phyloP scores from a whole-genome alignment of 106 monocot genomes.

The Dendrobium catenatum region DNA sequence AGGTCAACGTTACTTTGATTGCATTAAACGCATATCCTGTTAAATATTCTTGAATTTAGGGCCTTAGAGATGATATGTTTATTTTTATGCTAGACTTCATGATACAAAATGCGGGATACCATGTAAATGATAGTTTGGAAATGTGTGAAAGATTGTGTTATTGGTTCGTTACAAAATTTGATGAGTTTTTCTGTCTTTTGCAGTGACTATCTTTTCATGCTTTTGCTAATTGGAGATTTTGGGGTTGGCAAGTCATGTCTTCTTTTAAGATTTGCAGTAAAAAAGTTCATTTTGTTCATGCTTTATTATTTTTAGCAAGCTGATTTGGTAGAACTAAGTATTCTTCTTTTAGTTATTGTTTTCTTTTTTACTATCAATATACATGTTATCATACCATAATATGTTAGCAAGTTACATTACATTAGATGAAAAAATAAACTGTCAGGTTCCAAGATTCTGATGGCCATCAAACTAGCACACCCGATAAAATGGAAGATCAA shows the following conservation, averaged over 20 bases:
- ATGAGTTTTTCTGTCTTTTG: conserved; percentile 12
- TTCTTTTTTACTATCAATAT: not conserved
- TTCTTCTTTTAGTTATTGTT: not conserved
- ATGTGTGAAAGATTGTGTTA: too few species aligned
- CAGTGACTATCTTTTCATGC: conserved; percentile 60
- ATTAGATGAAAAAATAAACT: not conserved
- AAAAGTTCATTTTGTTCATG: not conserved
- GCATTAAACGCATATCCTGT: not conserved
- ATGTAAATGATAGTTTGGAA: not conserved
- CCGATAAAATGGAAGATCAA: not conserved
- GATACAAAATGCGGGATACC: not conserved
- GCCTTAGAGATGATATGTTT: not conserved
- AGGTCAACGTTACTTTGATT: not conserved
- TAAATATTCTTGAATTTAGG: not conserved
- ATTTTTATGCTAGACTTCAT: not conserved
- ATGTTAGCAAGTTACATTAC: not conserved
- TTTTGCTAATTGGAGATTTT: conserved; percentile 52
- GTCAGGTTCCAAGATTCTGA: not conserved
- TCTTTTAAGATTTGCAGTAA: conserved; percentile 50
- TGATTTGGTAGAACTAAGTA: not conserved
- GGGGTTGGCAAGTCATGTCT: conserved; percentile 55
- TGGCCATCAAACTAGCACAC: not conserved
- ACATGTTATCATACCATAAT: not conserved
- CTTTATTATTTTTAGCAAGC: not conserved
- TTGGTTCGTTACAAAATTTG: not conserved